Evolutionary conservation across 371 early-diverging fungal species (phyloP).

Genomic region (Mucor saturninus): DNA sequence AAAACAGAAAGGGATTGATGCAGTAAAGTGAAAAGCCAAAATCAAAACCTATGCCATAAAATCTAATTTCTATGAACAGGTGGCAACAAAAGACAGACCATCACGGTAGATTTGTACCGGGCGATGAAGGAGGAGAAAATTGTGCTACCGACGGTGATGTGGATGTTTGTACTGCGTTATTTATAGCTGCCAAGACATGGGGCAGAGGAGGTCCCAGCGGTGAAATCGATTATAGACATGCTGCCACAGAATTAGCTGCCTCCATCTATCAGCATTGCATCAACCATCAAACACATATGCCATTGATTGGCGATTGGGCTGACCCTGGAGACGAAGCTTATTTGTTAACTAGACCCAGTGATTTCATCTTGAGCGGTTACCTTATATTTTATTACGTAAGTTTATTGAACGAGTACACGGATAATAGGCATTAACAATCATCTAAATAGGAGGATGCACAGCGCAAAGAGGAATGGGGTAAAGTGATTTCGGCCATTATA

Average conservation of each 20-base stretch:
- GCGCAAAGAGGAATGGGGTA: slow-evolving; percentile 56
- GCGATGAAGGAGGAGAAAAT: slow-evolving; percentile 58
- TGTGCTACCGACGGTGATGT: slow-evolving; percentile 71
- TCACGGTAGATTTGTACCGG: slow-evolving; percentile 45
- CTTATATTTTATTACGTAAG: slow-evolving; percentile 59
- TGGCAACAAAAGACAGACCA: slow-evolving; percentile 62
- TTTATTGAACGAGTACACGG: not conserved
- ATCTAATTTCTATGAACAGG: slow-evolving; percentile 10
- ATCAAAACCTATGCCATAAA: not conserved
- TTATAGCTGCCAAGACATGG: slow-evolving; percentile 63
- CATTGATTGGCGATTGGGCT: slow-evolving; percentile 68
- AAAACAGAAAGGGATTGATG: slow-evolving; percentile 62
- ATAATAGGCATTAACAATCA: not conserved
- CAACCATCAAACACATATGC: slow-evolving; percentile 61
- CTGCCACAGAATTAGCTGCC: slow-evolving; percentile 49
- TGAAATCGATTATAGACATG: slow-evolving; percentile 53
- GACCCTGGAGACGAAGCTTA: slow-evolving; percentile 60
- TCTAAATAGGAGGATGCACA: slow-evolving; percentile 52
- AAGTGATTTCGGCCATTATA: slow-evolving; percentile 57
- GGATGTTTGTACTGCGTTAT: slow-evolving; percentile 62
- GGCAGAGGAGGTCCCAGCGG: slow-evolving; percentile 57
- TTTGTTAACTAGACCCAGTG: slow-evolving; percentile 61
- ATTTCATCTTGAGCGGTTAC: slow-evolving; percentile 65
- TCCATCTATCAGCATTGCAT: slow-evolving; percentile 62
- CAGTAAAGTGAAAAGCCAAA: slow-evolving; percentile 29